Conservation (phyloP, 129 eudicot genomes). For the Helichrysum umbraculigerum region DNA sequence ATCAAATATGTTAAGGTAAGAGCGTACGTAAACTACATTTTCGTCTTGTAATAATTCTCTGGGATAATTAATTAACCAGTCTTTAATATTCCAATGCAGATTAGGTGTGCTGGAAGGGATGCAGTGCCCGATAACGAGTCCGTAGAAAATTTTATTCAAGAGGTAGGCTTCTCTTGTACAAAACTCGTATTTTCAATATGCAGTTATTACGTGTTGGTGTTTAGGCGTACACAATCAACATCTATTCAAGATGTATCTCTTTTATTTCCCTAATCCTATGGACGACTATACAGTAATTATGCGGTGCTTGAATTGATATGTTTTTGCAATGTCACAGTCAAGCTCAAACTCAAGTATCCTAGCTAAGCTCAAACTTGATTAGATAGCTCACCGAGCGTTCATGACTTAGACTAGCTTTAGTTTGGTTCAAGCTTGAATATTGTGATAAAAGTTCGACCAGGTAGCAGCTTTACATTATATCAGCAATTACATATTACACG, state of each 20-base stretch:
- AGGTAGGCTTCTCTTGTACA: slow-evolving; percentile 36
- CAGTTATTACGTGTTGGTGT: slow-evolving; percentile 17
- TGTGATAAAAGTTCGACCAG: background rate
- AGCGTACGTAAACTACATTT: slow-evolving; percentile 1
- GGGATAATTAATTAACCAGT: background rate
- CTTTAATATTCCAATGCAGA: slow-evolving; percentile 36
- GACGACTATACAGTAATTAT: background rate
- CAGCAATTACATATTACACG: background rate
- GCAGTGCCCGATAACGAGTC: slow-evolving; percentile 61
- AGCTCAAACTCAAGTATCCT: background rate
- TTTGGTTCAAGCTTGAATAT: too few relatives aligned
- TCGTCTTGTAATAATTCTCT: slow-evolving; percentile 1
- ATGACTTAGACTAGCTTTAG: too few relatives aligned
- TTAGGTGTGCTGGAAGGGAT: slow-evolving; percentile 67
- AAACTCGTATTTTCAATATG: background rate
- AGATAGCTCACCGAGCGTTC: background rate
- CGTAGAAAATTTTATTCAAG: slow-evolving; percentile 52
- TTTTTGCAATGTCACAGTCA: background rate
- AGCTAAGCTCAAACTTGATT: background rate
- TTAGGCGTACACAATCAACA: slow-evolving; percentile 3
- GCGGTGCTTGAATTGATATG: background rate
- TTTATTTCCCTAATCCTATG: background rate
- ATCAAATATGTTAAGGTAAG: slow-evolving; percentile 53
- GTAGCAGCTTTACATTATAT: background rate
- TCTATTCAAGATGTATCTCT: background rate